Conservation (phyloP, 164 flowering plant genomes). For the Platanus orientalis region DNA sequence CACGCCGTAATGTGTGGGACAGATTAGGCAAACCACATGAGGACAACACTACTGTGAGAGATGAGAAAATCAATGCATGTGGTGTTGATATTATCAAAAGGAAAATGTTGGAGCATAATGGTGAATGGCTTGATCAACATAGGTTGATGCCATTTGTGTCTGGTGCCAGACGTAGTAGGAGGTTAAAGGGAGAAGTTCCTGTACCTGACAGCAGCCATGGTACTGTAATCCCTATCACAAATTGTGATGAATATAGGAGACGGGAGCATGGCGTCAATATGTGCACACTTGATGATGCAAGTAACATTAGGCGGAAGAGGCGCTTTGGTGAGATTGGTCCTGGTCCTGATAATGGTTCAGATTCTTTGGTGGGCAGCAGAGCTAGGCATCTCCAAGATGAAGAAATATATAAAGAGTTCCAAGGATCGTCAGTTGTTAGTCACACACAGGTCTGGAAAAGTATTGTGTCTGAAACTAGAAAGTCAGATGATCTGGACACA, state of each 20-base stretch:
- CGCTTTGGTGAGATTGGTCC: slow-evolving; percentile 22
- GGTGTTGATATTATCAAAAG: slow-evolving; percentile 3
- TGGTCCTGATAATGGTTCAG: slow-evolving; percentile 9
- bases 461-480: slow-evolving; percentile 12
- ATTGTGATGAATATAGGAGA: slow-evolving; percentile 6
- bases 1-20: slow-evolving; percentile 44
- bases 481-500: slow-evolving; percentile 1
- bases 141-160: slow-evolving; percentile 8
- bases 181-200: slow-evolving; percentile 11
- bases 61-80: background rate
- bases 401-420: slow-evolving; percentile 10
- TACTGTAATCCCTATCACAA: slow-evolving; percentile 2
- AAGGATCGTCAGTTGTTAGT: slow-evolving; percentile 12
- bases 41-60: slow-evolving; percentile 3
- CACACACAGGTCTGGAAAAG: slow-evolving; percentile 4
- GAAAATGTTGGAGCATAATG: slow-evolving; percentile 7
- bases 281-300: slow-evolving; percentile 8
- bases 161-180: slow-evolving; percentile 5
- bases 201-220: background rate
- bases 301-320: slow-evolving; percentile 22
- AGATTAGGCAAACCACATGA: slow-evolving; percentile 37
- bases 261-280: slow-evolving; percentile 5
- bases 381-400: slow-evolving; percentile 9
- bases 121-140: slow-evolving; percentile 7
- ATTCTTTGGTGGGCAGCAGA: slow-evolving; percentile 2